Conservation (phyloP, 139 green algal genomes). For the Chlorella sp. region DNA sequence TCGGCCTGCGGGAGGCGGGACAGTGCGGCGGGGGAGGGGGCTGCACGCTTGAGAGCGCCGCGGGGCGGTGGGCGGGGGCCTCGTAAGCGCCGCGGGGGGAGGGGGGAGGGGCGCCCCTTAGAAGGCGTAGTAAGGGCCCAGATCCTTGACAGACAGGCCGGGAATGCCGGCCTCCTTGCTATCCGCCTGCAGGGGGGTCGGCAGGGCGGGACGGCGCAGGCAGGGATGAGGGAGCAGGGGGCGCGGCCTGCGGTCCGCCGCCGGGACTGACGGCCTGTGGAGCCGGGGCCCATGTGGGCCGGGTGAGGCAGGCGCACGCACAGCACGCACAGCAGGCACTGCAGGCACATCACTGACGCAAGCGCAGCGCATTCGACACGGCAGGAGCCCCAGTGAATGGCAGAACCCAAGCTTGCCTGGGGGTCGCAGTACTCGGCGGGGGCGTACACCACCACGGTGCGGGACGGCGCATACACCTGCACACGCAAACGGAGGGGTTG, state of each 20-base stretch:
- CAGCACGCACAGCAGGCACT: not conserved
- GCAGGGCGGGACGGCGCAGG: not conserved
- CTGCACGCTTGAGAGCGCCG: not conserved
- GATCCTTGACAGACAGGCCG: slow-evolving; percentile 83
- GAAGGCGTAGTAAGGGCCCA: slow-evolving; percentile 63
- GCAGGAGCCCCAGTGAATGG: too few relatives aligned
- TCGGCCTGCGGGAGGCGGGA: too few relatives aligned
- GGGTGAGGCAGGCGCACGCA: not conserved
- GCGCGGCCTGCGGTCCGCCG: not conserved
- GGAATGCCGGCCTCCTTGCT: slow-evolving; percentile 73
- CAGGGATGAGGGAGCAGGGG: too few relatives aligned
- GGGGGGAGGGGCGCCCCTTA: slow-evolving; percentile 8
- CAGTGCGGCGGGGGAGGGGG: not conserved
- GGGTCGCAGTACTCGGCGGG: slow-evolving; percentile 75
- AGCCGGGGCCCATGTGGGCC: not conserved
- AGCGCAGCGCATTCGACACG: too few relatives aligned
- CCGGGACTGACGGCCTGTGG: not conserved
- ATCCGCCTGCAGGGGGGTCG: slow-evolving; percentile 50
- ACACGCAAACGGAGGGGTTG: not conserved
- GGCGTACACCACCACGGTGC: slow-evolving; percentile 90
- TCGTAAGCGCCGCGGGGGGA: not conserved
- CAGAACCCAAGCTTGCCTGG: not conserved
- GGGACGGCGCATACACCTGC: slow-evolving; percentile 73
- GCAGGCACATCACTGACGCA: not conserved
- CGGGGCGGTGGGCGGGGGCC: too few relatives aligned